Evolutionary conservation across 495 filamentous ascomycete genomes (phyloP), one percentile per base, ranked within the genome.

Genomic region (Penicillium bialowiezense): DNA sequence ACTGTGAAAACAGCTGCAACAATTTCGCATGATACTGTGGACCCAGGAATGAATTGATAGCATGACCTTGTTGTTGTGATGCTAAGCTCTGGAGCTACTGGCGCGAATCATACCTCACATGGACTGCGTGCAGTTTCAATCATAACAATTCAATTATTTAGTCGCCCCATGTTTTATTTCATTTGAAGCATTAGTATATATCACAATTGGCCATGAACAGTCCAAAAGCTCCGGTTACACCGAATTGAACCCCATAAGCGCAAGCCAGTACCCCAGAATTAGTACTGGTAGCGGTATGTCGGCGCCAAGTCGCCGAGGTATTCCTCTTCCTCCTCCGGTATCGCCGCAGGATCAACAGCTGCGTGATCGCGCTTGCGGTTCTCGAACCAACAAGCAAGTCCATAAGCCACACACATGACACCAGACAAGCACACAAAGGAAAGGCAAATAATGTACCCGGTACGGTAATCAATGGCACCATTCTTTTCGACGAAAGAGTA

Each of bases 381-480:
- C 69, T 89, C 81, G 43, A 58, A 57, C 60, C 65, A 64, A 41
- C 91, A 69, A 3, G 77, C 79, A 1, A 75, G 33, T 1, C 81
- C 74, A 60, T 96, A 95, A 1, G 73, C 40, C 24, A 73, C 55
- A 51, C 85, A 87, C 19, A 78, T 72, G 8, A 81, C 52, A 15
- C 76, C 80, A 44, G 82, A 84, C 36, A 96, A 62, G 41, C 80
- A 80, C 10, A 84, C 74, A 58, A 96, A 96, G 0, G 73, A 82
- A 3, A 97, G 65, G 59, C 84, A 88, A 51, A 97, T 89, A 26
- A 72, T 73, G 68, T 92, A 96, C 0, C 93, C 93, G 17, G 78
- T 79, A 12, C 71, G 82, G 64, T 86, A 96, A 21, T 41, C 58
- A 2, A 71, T 58, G 5, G 87, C 86, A 2, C 80, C 82, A 62